Percentiles rank a stretch among this genome's conserved stretches.
Evolutionary conservation across 768 basidiomycete species (phyloP).

Genomic region (Mrakia blollopis): DNA sequence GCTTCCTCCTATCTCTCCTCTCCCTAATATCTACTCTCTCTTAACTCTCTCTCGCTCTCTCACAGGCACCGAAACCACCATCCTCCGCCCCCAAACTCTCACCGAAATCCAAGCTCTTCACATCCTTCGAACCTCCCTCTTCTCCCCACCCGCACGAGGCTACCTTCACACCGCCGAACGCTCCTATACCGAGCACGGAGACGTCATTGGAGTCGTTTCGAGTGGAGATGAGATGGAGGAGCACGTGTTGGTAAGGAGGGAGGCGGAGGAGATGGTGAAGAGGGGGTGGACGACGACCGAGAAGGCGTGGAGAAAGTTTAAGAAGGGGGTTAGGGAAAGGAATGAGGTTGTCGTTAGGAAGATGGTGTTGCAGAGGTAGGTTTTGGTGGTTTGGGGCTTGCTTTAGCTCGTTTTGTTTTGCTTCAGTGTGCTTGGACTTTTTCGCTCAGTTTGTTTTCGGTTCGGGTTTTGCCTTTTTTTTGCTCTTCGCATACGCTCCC

Average conservation of each 20-base stretch:
- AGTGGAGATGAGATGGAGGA: background rate
- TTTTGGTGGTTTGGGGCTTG: no score
- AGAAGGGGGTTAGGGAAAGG: constrained; percentile 12
- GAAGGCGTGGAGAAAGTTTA: constrained; percentile 8
- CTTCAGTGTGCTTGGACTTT: no score
- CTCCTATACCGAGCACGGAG: background rate
- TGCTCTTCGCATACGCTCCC: no score
- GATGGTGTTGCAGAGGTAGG: constrained; percentile 1
- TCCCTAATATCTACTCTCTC: background rate
- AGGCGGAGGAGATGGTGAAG: constrained; percentile 2
- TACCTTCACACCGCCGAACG: background rate
- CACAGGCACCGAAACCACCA: background rate
- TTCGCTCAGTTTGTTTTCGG: no score
- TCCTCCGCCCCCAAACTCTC: background rate
- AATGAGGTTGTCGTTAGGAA: constrained; percentile 2
- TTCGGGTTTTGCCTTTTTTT: no score
- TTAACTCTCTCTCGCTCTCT: no score
- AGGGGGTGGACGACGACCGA: background rate
- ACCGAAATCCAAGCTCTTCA: background rate
- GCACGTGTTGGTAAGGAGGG: background rate
- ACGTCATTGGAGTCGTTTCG: background rate
- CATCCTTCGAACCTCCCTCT: background rate
- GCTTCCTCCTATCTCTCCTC: background rate
- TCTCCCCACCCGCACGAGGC: background rate
- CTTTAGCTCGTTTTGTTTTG: no score